Conservation (phyloP, 2,329 filamentous ascomycete genomes). For the Pyrenochaeta sp. region DNA sequence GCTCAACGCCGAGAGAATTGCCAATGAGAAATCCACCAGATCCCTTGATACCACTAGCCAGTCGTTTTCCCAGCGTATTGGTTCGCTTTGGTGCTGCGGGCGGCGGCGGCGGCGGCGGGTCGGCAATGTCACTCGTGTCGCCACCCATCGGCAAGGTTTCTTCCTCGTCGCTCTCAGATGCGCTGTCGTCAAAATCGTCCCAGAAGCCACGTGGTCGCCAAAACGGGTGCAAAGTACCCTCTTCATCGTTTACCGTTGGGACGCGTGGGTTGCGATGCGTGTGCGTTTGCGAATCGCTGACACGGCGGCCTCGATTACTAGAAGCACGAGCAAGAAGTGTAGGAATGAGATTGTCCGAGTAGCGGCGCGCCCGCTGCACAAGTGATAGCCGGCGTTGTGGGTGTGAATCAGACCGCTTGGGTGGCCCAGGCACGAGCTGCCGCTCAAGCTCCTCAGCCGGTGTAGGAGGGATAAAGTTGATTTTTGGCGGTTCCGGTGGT, state of each 20-base stretch:
- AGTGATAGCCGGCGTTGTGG: conserved; percentile 52
- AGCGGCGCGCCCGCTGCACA: conserved; percentile 55
- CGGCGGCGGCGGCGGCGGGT: conserved; percentile 22
- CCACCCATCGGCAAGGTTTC: conserved; percentile 54
- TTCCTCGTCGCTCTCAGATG: conserved; percentile 46
- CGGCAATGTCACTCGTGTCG: conserved; percentile 55
- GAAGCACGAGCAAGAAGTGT: conserved; percentile 48
- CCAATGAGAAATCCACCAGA: conserved; percentile 59
- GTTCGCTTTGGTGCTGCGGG: conserved; percentile 30
- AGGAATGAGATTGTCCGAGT: conserved; percentile 55
- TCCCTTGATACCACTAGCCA: conserved; percentile 51
- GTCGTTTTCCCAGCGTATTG: conserved; percentile 33
- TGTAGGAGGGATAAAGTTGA: conserved; percentile 65
- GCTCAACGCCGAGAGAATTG: conserved; percentile 65
- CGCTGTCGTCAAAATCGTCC: conserved; percentile 61
- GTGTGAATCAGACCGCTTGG: conserved; percentile 42
- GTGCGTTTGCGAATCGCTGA: conserved; percentile 28
- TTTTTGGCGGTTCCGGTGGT: conserved; percentile 64
- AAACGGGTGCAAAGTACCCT: conserved; percentile 65
- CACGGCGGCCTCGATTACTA: conserved; percentile 33
- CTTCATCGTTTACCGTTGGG: conserved; percentile 45
- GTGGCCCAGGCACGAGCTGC: conserved; percentile 46
- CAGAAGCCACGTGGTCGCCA: conserved; percentile 72
- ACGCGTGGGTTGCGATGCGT: conserved; percentile 30
- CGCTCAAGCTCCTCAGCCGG: conserved; percentile 58